Base-by-base conservation (phyloP, 2,329 filamentous ascomycete species). In the Cytospora chrysosperma region DNA sequence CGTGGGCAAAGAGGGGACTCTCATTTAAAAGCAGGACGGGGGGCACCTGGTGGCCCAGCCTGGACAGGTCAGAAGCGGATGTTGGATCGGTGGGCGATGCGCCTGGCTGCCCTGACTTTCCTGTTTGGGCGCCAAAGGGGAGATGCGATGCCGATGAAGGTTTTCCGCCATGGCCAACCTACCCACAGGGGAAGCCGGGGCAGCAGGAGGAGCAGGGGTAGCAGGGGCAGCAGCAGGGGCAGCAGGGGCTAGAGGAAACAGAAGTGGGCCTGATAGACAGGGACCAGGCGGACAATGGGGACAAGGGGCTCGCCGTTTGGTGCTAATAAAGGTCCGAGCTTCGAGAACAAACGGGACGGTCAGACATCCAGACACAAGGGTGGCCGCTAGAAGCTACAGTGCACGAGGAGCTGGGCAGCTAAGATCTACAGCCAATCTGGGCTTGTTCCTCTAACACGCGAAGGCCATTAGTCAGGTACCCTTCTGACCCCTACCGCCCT, bases 11-110 rank as follows among this genome's bases (percentile, higher is more conserved):
- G 61, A 12, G 62, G 54, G 49, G 62, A 49, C 43, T 43, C 28
- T 61, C 43, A 47, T 56, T 64, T 49, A 55, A 59, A 63, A 60
- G 51, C 56, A 56, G 49, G 59, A 56, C 30, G 60, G 60, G 60
- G 56, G 63, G 34, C 49, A 24, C 10, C 43, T 21, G n/a, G n/a
- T 21, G 43, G 21, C 8, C n/a, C 43, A 47, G 21, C 43, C 43
- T 47, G 43, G 43, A 47, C 15, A 30, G 28, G 32, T 32, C 28
- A 50, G 30, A 34, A 57, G 59, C 55, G 63, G 63, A 51, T 9
- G 51, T 32, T 32, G 47, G 26, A 34, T 49, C 47, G 58, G 32
- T 40, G 37, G 37, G 43, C 43, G 43, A 47, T 47, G 43, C 43
- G 43, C 43, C 37, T 19, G 32, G 3, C 13, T 15, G 5, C 9